Evolutionary conservation across 2,329 filamentous ascomycete genomes (phyloP).

Genomic region (Arthroderma sp.): DNA sequence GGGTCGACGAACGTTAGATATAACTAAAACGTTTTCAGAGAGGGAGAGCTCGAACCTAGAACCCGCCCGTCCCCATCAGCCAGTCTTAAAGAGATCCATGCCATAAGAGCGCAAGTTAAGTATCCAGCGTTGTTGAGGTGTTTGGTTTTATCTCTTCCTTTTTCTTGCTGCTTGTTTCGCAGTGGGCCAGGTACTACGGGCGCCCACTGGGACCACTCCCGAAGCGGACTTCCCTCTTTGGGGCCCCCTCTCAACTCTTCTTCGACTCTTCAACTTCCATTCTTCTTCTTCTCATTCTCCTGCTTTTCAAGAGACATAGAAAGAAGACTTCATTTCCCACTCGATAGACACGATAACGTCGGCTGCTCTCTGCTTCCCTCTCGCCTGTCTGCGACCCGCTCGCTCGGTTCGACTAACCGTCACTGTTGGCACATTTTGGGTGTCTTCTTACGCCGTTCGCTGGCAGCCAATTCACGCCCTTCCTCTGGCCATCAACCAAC

Average conservation of each 20-base stretch:
- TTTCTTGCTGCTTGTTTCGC: not conserved
- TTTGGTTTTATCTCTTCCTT: too few species aligned
- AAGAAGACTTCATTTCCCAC: too few species aligned
- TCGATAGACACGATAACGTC: too few species aligned
- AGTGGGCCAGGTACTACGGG: not conserved
- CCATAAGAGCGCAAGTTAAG: not conserved
- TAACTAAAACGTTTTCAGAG: too few species aligned
- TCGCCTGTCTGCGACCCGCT: not conserved
- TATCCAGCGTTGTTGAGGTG: not conserved
- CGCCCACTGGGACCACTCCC: not conserved
- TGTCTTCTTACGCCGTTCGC: too few species aligned
- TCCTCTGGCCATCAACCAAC: not conserved
- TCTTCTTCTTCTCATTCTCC: constrained; percentile 14
- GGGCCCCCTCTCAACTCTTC: constrained; percentile 2
- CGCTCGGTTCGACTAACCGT: too few species aligned
- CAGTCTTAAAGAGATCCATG: too few species aligned
- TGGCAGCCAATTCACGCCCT: not conserved
- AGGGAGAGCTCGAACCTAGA: too few species aligned
- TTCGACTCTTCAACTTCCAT: constrained; percentile 9
- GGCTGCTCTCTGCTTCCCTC: not conserved
- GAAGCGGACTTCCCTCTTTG: not conserved
- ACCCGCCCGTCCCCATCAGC: too few species aligned
- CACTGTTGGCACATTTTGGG: not conserved
- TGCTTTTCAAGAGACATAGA: not conserved
- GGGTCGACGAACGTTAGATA: too few species aligned